Conservation (phyloP, 345 rosid genomes). For the Cardamine occulta region DNA sequence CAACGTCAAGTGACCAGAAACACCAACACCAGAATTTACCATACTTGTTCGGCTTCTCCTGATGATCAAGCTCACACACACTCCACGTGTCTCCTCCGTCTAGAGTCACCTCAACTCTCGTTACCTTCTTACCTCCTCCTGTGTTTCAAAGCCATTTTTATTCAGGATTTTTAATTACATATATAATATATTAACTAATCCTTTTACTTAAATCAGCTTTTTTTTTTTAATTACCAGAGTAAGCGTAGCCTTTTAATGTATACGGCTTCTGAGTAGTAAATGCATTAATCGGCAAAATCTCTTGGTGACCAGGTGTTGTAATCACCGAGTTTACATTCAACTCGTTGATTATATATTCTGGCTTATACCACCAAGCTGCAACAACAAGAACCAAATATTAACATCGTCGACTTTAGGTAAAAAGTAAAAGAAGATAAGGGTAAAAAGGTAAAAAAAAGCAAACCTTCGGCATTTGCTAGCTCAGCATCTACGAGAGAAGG, state of each 20-base stretch:
- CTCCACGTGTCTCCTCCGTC: conserved; percentile 96
- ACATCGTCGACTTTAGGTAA: background rate
- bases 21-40: conserved; percentile 97
- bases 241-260: conserved; percentile 78
- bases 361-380: conserved; percentile 95
- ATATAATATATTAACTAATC: background rate
- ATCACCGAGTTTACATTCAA: conserved; percentile 86
- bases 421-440: background rate
- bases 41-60: conserved; percentile 70
- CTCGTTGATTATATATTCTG: conserved; percentile 85
- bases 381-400: background rate
- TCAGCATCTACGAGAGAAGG: conserved; percentile 91
- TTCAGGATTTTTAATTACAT: background rate
- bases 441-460: too few species aligned
- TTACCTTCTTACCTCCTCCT: conserved; percentile 97
- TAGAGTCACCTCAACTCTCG: conserved; percentile 90
- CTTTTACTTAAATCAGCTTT: background rate
- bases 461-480: conserved; percentile 88
- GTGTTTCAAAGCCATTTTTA: conserved; percentile 2
- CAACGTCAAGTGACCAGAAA: conserved; percentile 91
- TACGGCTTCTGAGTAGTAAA: conserved; percentile 85
- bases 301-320: conserved; percentile 86
- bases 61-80: conserved; percentile 72
- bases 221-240: conserved; percentile 61
- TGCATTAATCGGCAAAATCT: conserved; percentile 78